phyloP scores from a whole-genome alignment of 768 basidiomycete genomes.

The Leucogyrophana mollusca region DNA sequence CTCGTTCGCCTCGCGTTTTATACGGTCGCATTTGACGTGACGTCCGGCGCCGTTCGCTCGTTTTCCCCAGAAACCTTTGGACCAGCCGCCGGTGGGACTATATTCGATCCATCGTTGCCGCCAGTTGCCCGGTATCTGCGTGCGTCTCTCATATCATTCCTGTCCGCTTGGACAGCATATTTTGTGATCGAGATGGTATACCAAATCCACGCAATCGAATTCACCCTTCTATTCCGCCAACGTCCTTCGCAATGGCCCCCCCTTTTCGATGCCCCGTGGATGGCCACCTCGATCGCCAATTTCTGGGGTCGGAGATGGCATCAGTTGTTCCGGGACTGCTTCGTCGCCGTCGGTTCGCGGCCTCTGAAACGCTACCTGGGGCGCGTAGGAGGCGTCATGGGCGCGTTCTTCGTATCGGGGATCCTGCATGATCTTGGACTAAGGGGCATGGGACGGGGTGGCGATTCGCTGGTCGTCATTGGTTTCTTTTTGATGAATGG shows the following conservation, averaged over 20 bases:
- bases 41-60: conserved; percentile 46
- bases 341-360: conserved; percentile 49
- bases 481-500: conserved; percentile 62
- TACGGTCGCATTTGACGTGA: conserved; percentile 40
- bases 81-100: conserved; percentile 30
- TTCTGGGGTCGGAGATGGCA: conserved; percentile 73
- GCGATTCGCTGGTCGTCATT: conserved; percentile 39
- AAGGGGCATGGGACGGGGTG: conserved; percentile 57
- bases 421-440: conserved; percentile 57
- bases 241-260: conserved; percentile 61
- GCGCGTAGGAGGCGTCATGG: conserved; percentile 47
- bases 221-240: conserved; percentile 47
- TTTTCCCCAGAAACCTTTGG: conserved; percentile 43
- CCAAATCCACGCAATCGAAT: conserved; percentile 40
- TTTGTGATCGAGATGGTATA: conserved; percentile 43
- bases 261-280: conserved; percentile 56
- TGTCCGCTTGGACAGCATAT: conserved; percentile 46
- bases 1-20: conserved; percentile 29
- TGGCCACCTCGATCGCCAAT: conserved; percentile 53
- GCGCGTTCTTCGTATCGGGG: conserved; percentile 59
- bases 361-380: conserved; percentile 46
- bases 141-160: conserved; percentile 42
- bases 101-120: conserved; percentile 35
- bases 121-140: conserved; percentile 35
- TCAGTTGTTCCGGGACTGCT: conserved; percentile 59